Conservation (phyloP, 371 early-diverging fungal species). For the Phascolomyces articulosus region DNA sequence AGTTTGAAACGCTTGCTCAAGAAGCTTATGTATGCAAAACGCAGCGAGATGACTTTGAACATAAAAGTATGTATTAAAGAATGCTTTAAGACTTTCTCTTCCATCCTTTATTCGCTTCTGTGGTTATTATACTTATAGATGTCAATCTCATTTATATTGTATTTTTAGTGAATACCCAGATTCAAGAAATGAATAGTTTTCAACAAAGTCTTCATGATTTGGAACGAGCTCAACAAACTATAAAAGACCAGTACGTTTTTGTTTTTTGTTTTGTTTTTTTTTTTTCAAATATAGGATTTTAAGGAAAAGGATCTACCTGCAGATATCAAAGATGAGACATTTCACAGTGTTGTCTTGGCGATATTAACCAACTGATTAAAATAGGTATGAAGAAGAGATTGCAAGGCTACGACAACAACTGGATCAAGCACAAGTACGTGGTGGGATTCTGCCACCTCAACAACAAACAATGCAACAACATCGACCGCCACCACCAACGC, state of each 20-base stretch:
- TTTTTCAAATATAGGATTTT: too few relatives aligned
- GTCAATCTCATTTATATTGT: too few relatives aligned
- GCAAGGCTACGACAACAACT: conserved; percentile 33
- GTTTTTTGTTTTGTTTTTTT: not conserved
- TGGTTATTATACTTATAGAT: too few relatives aligned
- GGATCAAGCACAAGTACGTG: conserved; percentile 25
- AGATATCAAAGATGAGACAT: too few relatives aligned
- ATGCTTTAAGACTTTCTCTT: not conserved
- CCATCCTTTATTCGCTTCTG: not conserved
- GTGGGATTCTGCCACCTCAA: not conserved
- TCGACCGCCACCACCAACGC: conserved; percentile 1
- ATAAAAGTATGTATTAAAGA: conserved; percentile 68
- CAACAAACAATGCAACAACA: conserved; percentile 1
- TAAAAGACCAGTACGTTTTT: conserved; percentile 62
- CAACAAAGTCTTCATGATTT: conserved; percentile 78
- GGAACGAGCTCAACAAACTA: conserved; percentile 69
- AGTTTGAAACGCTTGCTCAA: conserved; percentile 76
- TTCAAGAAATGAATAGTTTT: conserved; percentile 70
- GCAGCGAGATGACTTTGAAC: conserved; percentile 86
- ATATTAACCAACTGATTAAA: not conserved
- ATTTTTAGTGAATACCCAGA: conserved; percentile 60
- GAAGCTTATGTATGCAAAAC: conserved; percentile 70
- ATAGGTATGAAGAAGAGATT: conserved; percentile 40
- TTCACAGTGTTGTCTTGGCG: not conserved
- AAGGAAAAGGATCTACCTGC: too few relatives aligned